Base-by-base conservation (phyloP, 192 early-diverging fungal species). In the Backusella mclennaniae region DNA sequence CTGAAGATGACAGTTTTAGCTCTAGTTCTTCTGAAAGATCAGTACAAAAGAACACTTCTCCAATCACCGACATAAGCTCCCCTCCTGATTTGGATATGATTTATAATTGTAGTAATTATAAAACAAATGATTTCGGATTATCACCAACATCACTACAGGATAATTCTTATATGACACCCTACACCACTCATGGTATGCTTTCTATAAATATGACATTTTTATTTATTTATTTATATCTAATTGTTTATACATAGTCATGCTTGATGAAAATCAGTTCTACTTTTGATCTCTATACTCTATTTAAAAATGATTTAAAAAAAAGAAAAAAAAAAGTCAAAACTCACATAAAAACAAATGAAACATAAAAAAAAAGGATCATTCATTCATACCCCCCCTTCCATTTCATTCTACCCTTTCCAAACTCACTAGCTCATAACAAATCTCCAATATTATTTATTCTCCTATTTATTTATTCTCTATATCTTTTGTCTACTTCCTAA, bases 321-420 rank as follows among this genome's bases (percentile, higher is more conserved):
- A 23, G 9, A 59, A 29, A 23, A 26, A 26, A 59, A 59, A 59
- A 59, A 59, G 53, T 7, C 19, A 19, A 49, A 49, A 49, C 6
- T 19, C 46, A 49, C 12, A 19, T 3, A 49, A 49, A 49, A 49
- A 17, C 17, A n/a, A 6, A 14, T 49, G 17, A 49, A 49, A 49
- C 44, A 49, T 49, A 49, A 49, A 19, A 49, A 49, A 49, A 49
- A 49, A 49, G 19, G 19, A 67, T 35, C 67, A 36, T 17, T 67
- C 67, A 67, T 67, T 67, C n/a, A 67, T 38, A 67, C 67, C 67
- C 33, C 33, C 35, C 67, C 35, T 35, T 67, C 31, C 35, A 31
- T 33, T 35, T 67, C 23, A 33, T 23, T 33, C 33, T 35, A 2
- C 31, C 11, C 14, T 35, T 36, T 35, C 6, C 33, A 67, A 67